These are phyloP conservation scores for Colletotrichum horii DNA, from an alignment of 2,329 filamentous ascomycete species.

Conservation along the genomic window DNA sequence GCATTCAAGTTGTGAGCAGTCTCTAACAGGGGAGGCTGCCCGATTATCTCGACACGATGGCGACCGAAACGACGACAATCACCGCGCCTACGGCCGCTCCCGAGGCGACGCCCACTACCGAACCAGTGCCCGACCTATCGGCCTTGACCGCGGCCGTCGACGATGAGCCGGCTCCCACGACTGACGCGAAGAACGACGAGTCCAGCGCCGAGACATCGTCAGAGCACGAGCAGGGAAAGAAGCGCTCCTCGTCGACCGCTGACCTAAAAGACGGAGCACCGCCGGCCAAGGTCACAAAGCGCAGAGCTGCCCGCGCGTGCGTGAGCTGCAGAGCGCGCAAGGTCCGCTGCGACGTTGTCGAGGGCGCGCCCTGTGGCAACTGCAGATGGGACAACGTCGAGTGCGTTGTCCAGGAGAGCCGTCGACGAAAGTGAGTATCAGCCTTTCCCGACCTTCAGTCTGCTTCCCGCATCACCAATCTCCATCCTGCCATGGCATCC, in stretches of 20 bases:
- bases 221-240: slow-evolving; percentile 21
- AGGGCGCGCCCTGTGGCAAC: slow-evolving; percentile 86
- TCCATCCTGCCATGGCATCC: neutral
- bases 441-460: neutral
- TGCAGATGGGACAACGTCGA: slow-evolving; percentile 82
- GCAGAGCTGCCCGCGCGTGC: slow-evolving; percentile 89
- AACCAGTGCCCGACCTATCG: slow-evolving; percentile 4
- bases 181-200: slow-evolving; percentile 7
- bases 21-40: slow-evolving; percentile 12
- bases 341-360: slow-evolving; percentile 92
- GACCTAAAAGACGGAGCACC: slow-evolving; percentile 21
- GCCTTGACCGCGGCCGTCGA: neutral
- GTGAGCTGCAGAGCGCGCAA: slow-evolving; percentile 88
- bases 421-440: slow-evolving; percentile 78
- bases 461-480: neutral
- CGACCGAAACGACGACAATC: slow-evolving; percentile 8
- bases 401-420: slow-evolving; percentile 80
- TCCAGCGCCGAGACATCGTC: slow-evolving; percentile 9
- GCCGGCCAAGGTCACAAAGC: slow-evolving; percentile 66
- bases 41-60: neutral
- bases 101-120: slow-evolving; percentile 1
- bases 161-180: neutral
- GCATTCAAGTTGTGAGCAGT: slow-evolving; percentile 1
- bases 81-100: neutral
- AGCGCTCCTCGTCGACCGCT: slow-evolving; percentile 16